phyloP scores from a whole-genome alignment of 2,329 filamentous ascomycete species.

The Elsinoe perseae region DNA sequence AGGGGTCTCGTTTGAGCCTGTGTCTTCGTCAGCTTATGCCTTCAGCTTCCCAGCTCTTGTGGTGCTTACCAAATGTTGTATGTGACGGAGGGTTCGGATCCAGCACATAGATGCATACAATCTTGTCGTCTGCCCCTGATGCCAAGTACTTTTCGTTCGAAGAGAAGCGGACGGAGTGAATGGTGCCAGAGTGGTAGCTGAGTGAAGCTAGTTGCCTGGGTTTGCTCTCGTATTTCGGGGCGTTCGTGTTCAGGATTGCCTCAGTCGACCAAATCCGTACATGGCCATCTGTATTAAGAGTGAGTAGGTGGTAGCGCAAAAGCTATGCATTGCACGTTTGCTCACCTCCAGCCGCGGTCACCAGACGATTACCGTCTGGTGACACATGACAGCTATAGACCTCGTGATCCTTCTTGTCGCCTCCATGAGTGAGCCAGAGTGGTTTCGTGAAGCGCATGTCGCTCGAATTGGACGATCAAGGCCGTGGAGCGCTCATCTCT shows the following conservation, averaged over 20 bases:
- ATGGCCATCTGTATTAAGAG: constrained; percentile 63
- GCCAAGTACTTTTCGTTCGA: constrained; percentile 91
- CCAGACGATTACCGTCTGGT: constrained; percentile 82
- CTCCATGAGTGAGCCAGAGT: constrained; percentile 90
- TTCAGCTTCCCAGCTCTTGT: neutral
- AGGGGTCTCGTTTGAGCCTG: constrained; percentile 77
- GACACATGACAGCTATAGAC: constrained; percentile 98
- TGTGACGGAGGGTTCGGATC: constrained; percentile 72
- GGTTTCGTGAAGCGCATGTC: constrained; percentile 70
- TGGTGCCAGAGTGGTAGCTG: constrained; percentile 96
- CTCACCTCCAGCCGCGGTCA: constrained; percentile 86
- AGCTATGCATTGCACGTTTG: constrained; percentile 8
- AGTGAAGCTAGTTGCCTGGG: constrained; percentile 95
- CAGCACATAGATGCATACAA: constrained; percentile 92
- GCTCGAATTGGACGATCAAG: neutral
- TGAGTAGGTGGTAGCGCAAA: neutral
- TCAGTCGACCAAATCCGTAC: constrained; percentile 98
- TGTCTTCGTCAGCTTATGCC: constrained; percentile 19
- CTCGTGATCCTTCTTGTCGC: constrained; percentile 96
- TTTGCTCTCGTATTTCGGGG: constrained; percentile 57
- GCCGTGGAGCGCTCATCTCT: constrained; percentile 1
- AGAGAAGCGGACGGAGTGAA: constrained; percentile 94
- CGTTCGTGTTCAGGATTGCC: constrained; percentile 73
- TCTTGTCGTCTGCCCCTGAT: constrained; percentile 96
- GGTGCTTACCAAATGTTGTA: constrained; percentile 64